Conservation (phyloP, 2,329 filamentous ascomycete genomes). For the Neurospora crassa region DNA sequence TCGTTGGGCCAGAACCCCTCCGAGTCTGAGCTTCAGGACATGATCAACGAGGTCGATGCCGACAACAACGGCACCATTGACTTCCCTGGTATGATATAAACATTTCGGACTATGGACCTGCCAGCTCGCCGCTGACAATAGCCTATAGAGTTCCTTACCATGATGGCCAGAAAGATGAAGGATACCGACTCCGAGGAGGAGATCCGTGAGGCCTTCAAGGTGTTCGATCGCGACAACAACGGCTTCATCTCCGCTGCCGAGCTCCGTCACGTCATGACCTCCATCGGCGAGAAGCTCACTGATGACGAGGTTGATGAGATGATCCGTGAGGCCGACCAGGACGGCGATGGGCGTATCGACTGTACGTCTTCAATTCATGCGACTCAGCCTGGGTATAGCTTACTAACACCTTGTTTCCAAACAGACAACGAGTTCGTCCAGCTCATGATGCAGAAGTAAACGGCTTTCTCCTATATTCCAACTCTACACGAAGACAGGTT, state of each 20-base stretch:
- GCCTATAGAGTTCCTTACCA: constrained; percentile 71
- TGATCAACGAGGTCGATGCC: constrained; percentile 90
- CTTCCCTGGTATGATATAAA: constrained; percentile 60
- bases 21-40: constrained; percentile 82
- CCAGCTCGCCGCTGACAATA: constrained; percentile 18
- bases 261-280: constrained; percentile 85
- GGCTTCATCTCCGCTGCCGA: constrained; percentile 85
- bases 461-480: constrained; percentile 5
- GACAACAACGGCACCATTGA: constrained; percentile 92
- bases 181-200: constrained; percentile 87
- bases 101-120: background rate
- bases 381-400: background rate
- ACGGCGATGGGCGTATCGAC: constrained; percentile 80
- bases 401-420: constrained; percentile 17
- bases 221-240: constrained; percentile 86
- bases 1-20: constrained; percentile 84
- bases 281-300: constrained; percentile 83
- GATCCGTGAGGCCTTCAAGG: constrained; percentile 83
- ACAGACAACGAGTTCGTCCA: constrained; percentile 87
- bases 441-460: constrained; percentile 92
- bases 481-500: constrained; percentile 7
- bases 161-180: constrained; percentile 95
- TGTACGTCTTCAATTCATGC: constrained; percentile 44
- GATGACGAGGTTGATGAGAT: constrained; percentile 89
- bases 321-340: constrained; percentile 86